Conservation (phyloP, 306 rosid genomes). For the Sechiopsis laciniata region DNA sequence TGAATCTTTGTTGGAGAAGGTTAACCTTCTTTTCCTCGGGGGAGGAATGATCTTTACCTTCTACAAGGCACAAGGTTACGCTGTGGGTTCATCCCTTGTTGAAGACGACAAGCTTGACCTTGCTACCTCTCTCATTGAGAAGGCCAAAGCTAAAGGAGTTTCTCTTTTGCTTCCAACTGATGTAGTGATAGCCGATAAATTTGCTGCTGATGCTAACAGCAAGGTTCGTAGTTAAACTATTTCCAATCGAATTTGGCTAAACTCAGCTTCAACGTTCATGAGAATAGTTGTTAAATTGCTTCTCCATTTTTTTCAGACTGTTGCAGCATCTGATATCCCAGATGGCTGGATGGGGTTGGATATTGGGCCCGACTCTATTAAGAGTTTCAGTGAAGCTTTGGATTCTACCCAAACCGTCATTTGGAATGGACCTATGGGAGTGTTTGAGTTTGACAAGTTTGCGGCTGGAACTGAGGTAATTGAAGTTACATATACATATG, state of each 20-base stretch:
- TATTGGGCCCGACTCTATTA: constrained; percentile 85
- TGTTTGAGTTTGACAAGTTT: constrained; percentile 82
- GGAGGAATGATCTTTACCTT: constrained; percentile 94
- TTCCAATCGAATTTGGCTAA: neutral
- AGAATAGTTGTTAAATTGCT: neutral
- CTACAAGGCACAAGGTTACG: constrained; percentile 86
- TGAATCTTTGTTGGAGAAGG: constrained; percentile 79
- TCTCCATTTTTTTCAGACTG: constrained; percentile 38
- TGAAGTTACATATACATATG: too few species aligned
- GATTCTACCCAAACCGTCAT: constrained; percentile 68
- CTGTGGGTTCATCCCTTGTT: constrained; percentile 84
- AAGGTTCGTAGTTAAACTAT: constrained; percentile 37
- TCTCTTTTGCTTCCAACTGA: constrained; percentile 85
- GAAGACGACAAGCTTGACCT: constrained; percentile 80
- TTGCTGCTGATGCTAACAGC: constrained; percentile 84
- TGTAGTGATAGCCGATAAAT: constrained; percentile 79
- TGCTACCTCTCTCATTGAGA: constrained; percentile 63
- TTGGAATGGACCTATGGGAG: constrained; percentile 99
- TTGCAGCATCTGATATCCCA: constrained; percentile 72
- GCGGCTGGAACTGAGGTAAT: constrained; percentile 81
- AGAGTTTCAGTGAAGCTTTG: constrained; percentile 59
- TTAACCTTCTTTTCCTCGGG: constrained; percentile 69
- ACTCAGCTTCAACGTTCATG: neutral
- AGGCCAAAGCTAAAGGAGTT: constrained; percentile 85
- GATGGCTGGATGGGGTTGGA: constrained; percentile 99